These are phyloP conservation scores for Gossypium stocksii DNA, from an alignment of 345 rosid genomes.

Conservation along the genomic window DNA sequence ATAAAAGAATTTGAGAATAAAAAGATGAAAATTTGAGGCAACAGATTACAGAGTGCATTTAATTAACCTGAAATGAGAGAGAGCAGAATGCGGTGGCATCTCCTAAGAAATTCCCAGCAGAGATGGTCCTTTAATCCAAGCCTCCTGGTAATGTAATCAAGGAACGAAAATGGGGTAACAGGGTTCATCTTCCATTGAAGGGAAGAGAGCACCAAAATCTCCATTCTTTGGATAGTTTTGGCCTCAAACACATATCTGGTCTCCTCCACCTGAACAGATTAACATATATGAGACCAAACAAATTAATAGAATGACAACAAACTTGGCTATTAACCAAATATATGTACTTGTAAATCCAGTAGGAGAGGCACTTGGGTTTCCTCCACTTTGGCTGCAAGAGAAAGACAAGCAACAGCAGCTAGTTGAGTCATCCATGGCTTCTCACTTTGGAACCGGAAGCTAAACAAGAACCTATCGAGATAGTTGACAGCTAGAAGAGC, in stretches of 20 bases:
- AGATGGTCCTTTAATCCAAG: constrained; percentile 49
- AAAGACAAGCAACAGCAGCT: constrained; percentile 66
- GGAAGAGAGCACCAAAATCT: constrained; percentile 63
- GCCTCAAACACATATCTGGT: constrained; percentile 53
- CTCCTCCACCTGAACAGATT: constrained; percentile 50
- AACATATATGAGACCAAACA: constrained; percentile 6
- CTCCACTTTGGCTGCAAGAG: constrained; percentile 68
- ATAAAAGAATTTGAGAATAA: background rate
- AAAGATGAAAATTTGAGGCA: background rate
- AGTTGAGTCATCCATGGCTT: constrained; percentile 71
- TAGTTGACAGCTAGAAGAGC: constrained; percentile 63
- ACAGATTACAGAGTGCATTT: background rate
- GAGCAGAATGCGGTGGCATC: constrained; percentile 42
- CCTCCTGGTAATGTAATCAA: constrained; percentile 57
- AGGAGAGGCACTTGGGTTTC: constrained; percentile 60
- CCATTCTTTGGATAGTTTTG: constrained; percentile 61
- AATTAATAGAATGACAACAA: background rate
- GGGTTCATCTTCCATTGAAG: constrained; percentile 81
- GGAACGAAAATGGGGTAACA: constrained; percentile 55
- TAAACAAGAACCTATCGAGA: constrained; percentile 57
- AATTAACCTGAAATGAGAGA: constrained; percentile 46
- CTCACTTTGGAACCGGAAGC: constrained; percentile 32
- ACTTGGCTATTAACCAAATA: background rate
- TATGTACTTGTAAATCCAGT: constrained; percentile 54
- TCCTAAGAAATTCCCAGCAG: constrained; percentile 47